A percentile compares a stretch with the other conserved stretches of the same genome.
phyloP scores from a whole-genome alignment of 164 flowering plant genomes.

The Berberis vulgaris region DNA sequence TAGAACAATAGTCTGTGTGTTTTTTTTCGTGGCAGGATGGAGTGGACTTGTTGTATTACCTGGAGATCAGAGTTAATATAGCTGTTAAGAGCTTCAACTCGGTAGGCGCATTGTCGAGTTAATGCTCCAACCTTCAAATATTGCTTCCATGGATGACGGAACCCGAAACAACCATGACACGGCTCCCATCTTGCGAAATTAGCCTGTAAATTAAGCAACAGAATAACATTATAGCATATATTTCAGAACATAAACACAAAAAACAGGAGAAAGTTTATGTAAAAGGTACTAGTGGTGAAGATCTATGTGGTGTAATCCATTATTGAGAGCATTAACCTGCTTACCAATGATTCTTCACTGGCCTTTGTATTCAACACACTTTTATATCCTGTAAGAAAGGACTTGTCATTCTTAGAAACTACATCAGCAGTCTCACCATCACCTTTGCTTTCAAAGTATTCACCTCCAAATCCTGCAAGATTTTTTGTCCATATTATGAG shows the following conservation, averaged over 20 bases:
- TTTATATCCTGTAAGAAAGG: conserved; percentile 46
- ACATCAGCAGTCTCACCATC: conserved; percentile 14
- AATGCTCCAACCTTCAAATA: conserved; percentile 56
- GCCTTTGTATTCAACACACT: conserved; percentile 53
- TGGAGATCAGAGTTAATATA: conserved; percentile 32
- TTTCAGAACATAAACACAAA: too few species aligned
- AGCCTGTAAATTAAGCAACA: conserved; percentile 31
- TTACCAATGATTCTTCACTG: conserved; percentile 64
- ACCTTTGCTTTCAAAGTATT: conserved; percentile 25
- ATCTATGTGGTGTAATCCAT: too few species aligned
- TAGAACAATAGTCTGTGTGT: neutral
- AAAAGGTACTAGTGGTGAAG: too few species aligned
- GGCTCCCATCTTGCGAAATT: conserved; percentile 90
- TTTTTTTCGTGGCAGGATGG: too few species aligned
- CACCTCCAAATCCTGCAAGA: conserved; percentile 55
- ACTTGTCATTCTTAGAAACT: conserved; percentile 23
- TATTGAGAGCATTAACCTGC: neutral
- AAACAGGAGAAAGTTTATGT: too few species aligned
- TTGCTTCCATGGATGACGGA: conserved; percentile 78
- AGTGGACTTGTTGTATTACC: conserved; percentile 17
- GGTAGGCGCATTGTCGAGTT: conserved; percentile 60
- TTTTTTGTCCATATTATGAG: neutral
- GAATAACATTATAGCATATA: too few species aligned
- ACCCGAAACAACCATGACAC: conserved; percentile 50
- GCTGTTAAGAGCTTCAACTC: conserved; percentile 50